Evolutionary conservation across 352 stramenopile species (phyloP).

Genomic region (Phytopythium delawarense): DNA sequence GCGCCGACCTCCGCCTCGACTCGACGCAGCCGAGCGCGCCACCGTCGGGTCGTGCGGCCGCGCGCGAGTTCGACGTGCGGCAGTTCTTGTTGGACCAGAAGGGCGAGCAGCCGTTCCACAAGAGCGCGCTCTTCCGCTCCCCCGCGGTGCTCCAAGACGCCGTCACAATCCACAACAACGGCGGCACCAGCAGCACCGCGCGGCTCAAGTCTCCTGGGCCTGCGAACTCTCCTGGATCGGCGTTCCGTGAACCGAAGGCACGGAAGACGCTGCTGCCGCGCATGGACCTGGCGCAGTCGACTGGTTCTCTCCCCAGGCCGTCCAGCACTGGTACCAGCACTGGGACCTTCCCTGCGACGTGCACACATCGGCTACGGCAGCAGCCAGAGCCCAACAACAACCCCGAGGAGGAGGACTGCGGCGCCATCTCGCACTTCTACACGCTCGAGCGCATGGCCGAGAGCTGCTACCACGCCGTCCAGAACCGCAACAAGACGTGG

Average conservation of each 20-base stretch:
- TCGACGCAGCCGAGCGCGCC: constrained; percentile 9
- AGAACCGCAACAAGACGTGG: constrained; percentile 74
- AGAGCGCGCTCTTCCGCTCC: constrained; percentile 55
- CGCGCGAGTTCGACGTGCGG: constrained; percentile 51
- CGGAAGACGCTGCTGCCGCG: constrained; percentile 37
- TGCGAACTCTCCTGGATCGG: neutral
- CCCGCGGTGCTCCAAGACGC: constrained; percentile 14
- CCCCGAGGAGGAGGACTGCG: constrained; percentile 26
- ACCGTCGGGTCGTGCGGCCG: constrained; percentile 8
- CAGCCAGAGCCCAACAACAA: constrained; percentile 6
- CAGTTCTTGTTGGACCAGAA: constrained; percentile 71
- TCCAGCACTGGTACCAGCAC: constrained; percentile 1
- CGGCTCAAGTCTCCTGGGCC: neutral
- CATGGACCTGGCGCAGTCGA: constrained; percentile 31
- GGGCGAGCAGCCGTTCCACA: constrained; percentile 37
- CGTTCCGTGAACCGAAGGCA: neutral
- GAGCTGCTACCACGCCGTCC: constrained; percentile 63
- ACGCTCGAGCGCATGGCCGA: constrained; percentile 69
- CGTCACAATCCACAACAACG: constrained; percentile 4
- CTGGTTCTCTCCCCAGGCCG: constrained; percentile 10
- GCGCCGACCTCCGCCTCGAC: constrained; percentile 8
- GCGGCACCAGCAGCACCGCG: constrained; percentile 12
- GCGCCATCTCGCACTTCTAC: constrained; percentile 67
- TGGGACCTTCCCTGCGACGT: neutral
- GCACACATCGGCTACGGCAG: neutral